phyloP scores from a whole-genome alignment of 306 rosid genomes.

The Canavalia gladiata region DNA sequence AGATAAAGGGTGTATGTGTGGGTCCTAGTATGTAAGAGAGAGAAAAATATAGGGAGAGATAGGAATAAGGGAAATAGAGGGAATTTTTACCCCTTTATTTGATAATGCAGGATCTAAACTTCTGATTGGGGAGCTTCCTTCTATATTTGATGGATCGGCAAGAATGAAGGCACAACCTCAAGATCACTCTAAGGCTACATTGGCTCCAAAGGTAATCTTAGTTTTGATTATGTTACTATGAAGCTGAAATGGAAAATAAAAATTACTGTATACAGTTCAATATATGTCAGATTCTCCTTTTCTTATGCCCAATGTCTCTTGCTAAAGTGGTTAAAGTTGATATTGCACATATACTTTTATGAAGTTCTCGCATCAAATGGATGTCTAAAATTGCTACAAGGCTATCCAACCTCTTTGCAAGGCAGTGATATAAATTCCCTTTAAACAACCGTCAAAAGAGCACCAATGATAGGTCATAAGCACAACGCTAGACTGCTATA shows the following conservation, averaged over 20 bases:
- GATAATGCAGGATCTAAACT: conserved; percentile 73
- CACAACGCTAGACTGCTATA: not conserved
- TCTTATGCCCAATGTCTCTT: not conserved
- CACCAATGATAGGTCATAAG: not conserved
- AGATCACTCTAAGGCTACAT: conserved; percentile 77
- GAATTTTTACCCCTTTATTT: not conserved
- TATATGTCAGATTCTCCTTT: conserved; percentile 5
- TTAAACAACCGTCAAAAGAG: conserved; percentile 2
- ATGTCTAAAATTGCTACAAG: conserved; percentile 22
- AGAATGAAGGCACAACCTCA: conserved; percentile 72
- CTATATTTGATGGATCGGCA: conserved; percentile 89
- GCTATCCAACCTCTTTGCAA: not conserved
- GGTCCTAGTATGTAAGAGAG: too few species aligned
- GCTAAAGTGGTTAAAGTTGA: conserved; percentile 28
- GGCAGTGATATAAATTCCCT: conserved; percentile 4
- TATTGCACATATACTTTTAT: conserved; percentile 16
- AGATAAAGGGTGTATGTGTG: too few species aligned
- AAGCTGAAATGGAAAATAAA: conserved; percentile 27
- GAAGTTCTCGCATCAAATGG: conserved; percentile 15
- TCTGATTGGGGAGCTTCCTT: conserved; percentile 79
- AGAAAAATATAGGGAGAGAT: too few species aligned
- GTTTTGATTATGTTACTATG: conserved; percentile 43
- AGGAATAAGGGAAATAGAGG: too few species aligned
- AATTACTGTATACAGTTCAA: conserved; percentile 24
- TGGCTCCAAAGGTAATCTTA: conserved; percentile 84